phyloP scores from a whole-genome alignment of 2,329 filamentous ascomycete species.

The Madurella fahalii region DNA sequence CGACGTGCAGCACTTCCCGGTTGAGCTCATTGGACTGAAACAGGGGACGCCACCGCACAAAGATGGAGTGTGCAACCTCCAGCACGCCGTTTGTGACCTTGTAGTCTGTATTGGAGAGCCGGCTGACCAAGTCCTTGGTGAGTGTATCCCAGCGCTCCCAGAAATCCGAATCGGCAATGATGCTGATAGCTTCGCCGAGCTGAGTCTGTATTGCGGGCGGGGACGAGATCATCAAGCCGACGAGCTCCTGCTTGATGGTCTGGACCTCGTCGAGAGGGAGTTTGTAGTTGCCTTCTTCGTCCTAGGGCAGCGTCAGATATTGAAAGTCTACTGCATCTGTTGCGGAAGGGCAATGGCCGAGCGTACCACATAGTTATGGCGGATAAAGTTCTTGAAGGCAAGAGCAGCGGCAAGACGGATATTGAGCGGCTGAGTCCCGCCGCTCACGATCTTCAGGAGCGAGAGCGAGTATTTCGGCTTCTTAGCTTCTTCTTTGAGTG shows the following conservation, averaged over 20 bases:
- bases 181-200: slow-evolving; percentile 91
- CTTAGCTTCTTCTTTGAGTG: slow-evolving; percentile 72
- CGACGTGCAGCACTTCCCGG: slow-evolving; percentile 93
- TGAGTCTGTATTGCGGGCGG: slow-evolving; percentile 86
- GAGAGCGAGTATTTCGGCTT: slow-evolving; percentile 84
- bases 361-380: slow-evolving; percentile 80
- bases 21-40: slow-evolving; percentile 92
- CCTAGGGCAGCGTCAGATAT: slow-evolving; percentile 40
- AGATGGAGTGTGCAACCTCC: slow-evolving; percentile 97
- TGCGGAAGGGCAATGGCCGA: neutral
- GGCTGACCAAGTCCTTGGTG: slow-evolving; percentile 84
- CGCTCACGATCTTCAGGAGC: slow-evolving; percentile 86
- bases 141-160: slow-evolving; percentile 96
- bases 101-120: slow-evolving; percentile 76
- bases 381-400: slow-evolving; percentile 98
- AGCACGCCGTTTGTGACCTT: slow-evolving; percentile 89
- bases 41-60: slow-evolving; percentile 89
- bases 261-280: slow-evolving; percentile 75
- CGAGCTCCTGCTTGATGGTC: slow-evolving; percentile 91
- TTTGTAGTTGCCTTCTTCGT: slow-evolving; percentile 93
- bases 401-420: slow-evolving; percentile 84
- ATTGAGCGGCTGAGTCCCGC: slow-evolving; percentile 65
- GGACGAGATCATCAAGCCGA: slow-evolving; percentile 93
- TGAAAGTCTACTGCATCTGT: neutral
- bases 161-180: slow-evolving; percentile 97